Conservation (phyloP, 2,329 filamentous ascomycete species). For the Lecanicillium sp. region DNA sequence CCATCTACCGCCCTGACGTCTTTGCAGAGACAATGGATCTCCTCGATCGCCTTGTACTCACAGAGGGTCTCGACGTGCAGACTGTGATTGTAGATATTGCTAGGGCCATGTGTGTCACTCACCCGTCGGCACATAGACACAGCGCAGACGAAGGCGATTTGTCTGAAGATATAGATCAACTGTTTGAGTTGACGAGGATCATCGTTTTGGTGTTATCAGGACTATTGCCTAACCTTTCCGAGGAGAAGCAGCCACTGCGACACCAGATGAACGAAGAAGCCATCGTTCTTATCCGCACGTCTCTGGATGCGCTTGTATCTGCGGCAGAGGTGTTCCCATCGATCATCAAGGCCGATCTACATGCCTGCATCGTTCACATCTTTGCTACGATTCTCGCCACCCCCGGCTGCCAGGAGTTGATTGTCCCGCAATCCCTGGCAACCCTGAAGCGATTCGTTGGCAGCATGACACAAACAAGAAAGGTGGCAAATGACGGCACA, state of each 20-base stretch:
- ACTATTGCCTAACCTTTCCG: conserved; percentile 73
- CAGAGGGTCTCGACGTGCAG: conserved; percentile 83
- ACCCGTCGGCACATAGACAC: conserved; percentile 69
- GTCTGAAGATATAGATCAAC: conserved; percentile 93
- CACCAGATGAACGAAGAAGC: conserved; percentile 84
- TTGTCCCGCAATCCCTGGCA: conserved; percentile 83
- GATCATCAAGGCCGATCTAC: conserved; percentile 92
- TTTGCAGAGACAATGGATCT: conserved; percentile 97
- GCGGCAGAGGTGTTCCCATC: conserved; percentile 92
- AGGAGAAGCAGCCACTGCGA: conserved; percentile 56
- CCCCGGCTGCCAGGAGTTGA: conserved; percentile 71
- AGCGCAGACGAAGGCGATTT: conserved; percentile 62
- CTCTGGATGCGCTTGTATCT: conserved; percentile 83
- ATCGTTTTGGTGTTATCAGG: conserved; percentile 90
- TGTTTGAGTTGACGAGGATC: conserved; percentile 93
- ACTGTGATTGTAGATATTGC: conserved; percentile 91
- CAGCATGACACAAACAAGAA: conserved; percentile 53
- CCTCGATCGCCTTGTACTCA: conserved; percentile 84
- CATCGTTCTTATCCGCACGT: conserved; percentile 68
- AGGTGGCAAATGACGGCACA: conserved; percentile 25
- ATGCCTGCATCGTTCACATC: conserved; percentile 94
- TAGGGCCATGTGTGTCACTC: conserved; percentile 78
- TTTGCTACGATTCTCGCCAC: conserved; percentile 90
- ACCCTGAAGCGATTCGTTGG: conserved; percentile 87
- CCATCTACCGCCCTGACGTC: conserved; percentile 91